phyloP scores from a whole-genome alignment of 345 rosid genomes.

The Populus alba region DNA sequence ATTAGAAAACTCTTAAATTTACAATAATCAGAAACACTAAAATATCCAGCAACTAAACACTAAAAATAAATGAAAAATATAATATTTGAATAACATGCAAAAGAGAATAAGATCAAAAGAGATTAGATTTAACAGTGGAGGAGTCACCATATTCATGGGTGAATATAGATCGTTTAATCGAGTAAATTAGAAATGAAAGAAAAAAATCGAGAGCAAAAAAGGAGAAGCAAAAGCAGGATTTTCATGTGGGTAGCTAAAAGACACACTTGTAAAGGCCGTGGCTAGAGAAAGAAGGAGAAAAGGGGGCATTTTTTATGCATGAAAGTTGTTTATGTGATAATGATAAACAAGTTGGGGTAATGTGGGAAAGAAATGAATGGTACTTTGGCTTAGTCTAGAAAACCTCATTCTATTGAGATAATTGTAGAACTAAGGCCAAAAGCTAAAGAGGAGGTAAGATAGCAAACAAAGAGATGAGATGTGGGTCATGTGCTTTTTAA shows the following conservation, averaged over 20 bases:
- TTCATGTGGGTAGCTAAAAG: slow-evolving; percentile 8
- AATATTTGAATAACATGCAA: no score
- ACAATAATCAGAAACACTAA: no score
- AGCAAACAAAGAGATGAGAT: no score
- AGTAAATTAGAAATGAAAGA: slow-evolving; percentile 10
- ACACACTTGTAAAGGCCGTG: slow-evolving; percentile 22
- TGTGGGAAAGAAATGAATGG: background rate
- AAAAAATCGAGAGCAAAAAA: slow-evolving; percentile 1
- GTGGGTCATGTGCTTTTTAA: no score
- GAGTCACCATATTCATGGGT: slow-evolving; percentile 79
- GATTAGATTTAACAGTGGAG: slow-evolving; percentile 69
- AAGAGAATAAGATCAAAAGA: no score
- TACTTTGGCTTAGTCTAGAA: no score
- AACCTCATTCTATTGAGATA: no score
- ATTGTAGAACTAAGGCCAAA: rapidly evolving
- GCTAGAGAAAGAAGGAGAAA: slow-evolving; percentile 22
- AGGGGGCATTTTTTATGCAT: slow-evolving; percentile 6
- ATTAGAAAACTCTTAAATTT: no score
- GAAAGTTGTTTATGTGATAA: slow-evolving; percentile 33
- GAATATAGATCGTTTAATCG: slow-evolving; percentile 34
- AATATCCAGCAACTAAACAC: no score
- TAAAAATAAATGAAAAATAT: no score
- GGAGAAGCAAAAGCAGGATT: slow-evolving; percentile 16
- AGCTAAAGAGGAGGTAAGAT: no score
- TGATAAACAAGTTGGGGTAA: background rate